Base-by-base conservation (phyloP, 495 filamentous ascomycete genomes). In the Venustampulla echinocandica region DNA sequence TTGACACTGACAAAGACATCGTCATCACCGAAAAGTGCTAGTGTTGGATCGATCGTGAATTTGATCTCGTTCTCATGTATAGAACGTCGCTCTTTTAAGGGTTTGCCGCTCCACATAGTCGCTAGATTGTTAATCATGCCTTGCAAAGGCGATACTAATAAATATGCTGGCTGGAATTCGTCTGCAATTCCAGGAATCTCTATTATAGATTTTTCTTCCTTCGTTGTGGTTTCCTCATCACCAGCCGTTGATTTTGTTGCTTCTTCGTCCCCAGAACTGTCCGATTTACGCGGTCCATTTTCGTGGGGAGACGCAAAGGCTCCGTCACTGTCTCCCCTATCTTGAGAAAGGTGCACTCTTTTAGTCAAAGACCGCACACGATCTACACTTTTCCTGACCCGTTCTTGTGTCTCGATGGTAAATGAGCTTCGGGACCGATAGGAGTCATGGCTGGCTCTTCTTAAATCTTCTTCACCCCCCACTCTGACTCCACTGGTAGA, bases 101-200 rank as follows among this genome's bases (percentile, higher is more conserved):
- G 21, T 50, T 42, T 49, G 27, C n/a, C 38, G 30, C 28, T 37
- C 18, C 77, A 81, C 47, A 76, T 56, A 2, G 76, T 85, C 15
- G 73, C 65, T 11, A 84, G 63, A 43, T 64, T 69, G 21, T 73
- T 79, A 17, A 81, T 57, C 0, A 85, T 68, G 1, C 82, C 77
- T 19, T 88, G 68, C 2, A 90, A 69, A 1, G 90, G 89, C 3
- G 87, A 94, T 27, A 97, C 69, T 10, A 95, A 67, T 0, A 97
- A 69, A 63, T 92, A 95, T 13, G 77, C 74, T 5, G 74, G 70
- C 10, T 57, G 61, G 18, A 62, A 60, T 49, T 55, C 9, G 65
- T 42, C 14, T 42, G 58, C 34, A 49, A 58, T 22, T 1, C 44
- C 47, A 6, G 44, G 50, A 6, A 55, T 47, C 9, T 39, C 44